Conservation (phyloP, 2,329 filamentous ascomycete species). For the Plenodomus biglobosus region DNA sequence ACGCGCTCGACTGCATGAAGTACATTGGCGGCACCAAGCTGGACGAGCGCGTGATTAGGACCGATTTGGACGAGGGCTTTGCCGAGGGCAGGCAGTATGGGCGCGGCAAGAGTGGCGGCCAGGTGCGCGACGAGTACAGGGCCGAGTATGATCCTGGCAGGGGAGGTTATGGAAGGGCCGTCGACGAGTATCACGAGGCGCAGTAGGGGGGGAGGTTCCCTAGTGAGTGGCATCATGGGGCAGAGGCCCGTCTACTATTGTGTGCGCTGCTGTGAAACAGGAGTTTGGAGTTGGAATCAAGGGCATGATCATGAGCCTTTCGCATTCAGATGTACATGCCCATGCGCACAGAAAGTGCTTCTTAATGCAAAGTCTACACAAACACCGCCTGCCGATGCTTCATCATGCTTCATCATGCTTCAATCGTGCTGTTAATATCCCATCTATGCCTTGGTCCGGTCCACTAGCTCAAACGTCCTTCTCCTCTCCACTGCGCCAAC, state of each 20-base stretch:
- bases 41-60: constrained; percentile 93
- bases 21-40: constrained; percentile 98
- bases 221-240: too few species aligned
- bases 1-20: constrained; percentile 97
- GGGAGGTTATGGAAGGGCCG: constrained; percentile 80
- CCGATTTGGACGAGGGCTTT: constrained; percentile 93
- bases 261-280: too few species aligned
- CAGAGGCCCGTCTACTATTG: too few species aligned
- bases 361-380: background rate
- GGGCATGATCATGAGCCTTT: background rate
- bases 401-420: background rate
- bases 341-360: background rate
- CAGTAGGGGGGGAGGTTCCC: too few species aligned
- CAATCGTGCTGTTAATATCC: too few species aligned
- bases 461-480: constrained; percentile 35
- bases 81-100: constrained; percentile 95
- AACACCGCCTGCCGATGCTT: constrained; percentile 10
- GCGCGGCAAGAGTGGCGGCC: constrained; percentile 90
- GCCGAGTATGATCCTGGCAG: constrained; percentile 96
- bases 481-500: constrained; percentile 35
- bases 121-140: constrained; percentile 96
- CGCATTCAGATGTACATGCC: background rate
- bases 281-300: background rate
- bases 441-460: constrained; percentile 20
- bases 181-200: constrained; percentile 37